A percentile compares a stretch with the other conserved stretches of the same genome.
Conservation (phyloP, 768 basidiomycete species). For the Agrocybe praecox region DNA sequence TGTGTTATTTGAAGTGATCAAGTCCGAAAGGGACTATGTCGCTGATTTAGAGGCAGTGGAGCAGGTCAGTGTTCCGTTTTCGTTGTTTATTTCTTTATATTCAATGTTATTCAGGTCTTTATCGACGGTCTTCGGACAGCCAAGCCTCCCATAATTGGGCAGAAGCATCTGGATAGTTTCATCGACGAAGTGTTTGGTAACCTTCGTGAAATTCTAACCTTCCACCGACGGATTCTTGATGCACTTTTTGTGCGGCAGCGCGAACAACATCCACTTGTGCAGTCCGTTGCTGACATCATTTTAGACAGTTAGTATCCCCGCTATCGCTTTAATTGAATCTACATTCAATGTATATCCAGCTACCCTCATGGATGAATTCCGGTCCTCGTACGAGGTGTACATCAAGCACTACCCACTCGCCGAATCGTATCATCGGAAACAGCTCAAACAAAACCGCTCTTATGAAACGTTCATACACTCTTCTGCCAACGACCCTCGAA, state of each 20-base stretch:
- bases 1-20: conserved; percentile 87
- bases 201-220: conserved; percentile 61
- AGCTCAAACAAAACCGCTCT: conserved; percentile 64
- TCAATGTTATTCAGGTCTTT: conserved; percentile 56
- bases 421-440: conserved; percentile 78
- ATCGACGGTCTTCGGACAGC: conserved; percentile 63
- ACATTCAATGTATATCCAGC: conserved; percentile 28
- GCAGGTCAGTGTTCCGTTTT: conserved; percentile 46
- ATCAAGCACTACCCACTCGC: conserved; percentile 90
- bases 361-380: conserved; percentile 51
- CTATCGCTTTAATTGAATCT: conserved; percentile 24
- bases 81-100: conserved; percentile 1
- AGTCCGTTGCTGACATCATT: conserved; percentile 83
- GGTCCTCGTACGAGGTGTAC: conserved; percentile 73
- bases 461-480: conserved; percentile 72
- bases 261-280: conserved; percentile 84
- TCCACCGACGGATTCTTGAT: conserved; percentile 70
- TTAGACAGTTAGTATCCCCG: conserved; percentile 63
- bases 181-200: conserved; percentile 86
- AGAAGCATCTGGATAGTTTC: conserved; percentile 61
- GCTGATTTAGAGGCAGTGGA: conserved; percentile 72
- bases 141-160: conserved; percentile 66
- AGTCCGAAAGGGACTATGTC: conserved; percentile 88
- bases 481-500: conserved; percentile 62
- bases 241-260: conserved; percentile 79